Base-by-base conservation (phyloP, 2,329 filamentous ascomycete genomes). In the Ascochyta fabae region DNA sequence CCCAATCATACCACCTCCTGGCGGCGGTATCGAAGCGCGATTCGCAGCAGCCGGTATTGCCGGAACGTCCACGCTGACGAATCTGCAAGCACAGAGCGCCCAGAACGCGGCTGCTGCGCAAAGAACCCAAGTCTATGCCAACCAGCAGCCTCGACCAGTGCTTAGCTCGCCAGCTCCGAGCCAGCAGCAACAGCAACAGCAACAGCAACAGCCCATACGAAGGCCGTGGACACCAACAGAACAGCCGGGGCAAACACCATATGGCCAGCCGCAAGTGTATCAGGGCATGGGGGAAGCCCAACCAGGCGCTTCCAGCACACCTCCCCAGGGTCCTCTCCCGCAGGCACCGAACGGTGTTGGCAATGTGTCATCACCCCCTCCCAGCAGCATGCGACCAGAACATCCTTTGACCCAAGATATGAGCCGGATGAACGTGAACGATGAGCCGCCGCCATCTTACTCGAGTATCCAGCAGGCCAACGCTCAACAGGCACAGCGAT, bases 151-250 rank as follows among this genome's bases (percentile, higher is more conserved):
- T 39, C 73, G 73, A 26, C 72, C 71, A 73, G 84, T 83, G 22
- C 79, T 82, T 33, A 79, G 82, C 49, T 78, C 79, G 51, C 78
- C 79, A 31, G 67, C 69, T 62, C 72, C 73, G 56, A 53, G 55
- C 39, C 76, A 75, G 55, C 75, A 75, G 55, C 75, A 75, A 67
- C 77, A 78, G 41, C 40, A 42, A 16, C 15, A 27, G 24, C 46
- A 31, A 69, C 68, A 66, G 53, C 63, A 66, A 60, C 75, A 77
- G 42, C 80, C 75, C 29, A 72, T 78, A 34, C 72, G 82, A 24
- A 84, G 94, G 43, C 93, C 93, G 27, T 98, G 94, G 95, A 98
- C 94, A 9, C 95, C 95, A 0, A 98, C 95, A 3, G 95, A 99
- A 74, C 84, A 88, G 53, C 92, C 93, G 1, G 92, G 92, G 29